Base-by-base conservation (phyloP, 2,329 filamentous ascomycete genomes). In the Calonectria honghensis region DNA sequence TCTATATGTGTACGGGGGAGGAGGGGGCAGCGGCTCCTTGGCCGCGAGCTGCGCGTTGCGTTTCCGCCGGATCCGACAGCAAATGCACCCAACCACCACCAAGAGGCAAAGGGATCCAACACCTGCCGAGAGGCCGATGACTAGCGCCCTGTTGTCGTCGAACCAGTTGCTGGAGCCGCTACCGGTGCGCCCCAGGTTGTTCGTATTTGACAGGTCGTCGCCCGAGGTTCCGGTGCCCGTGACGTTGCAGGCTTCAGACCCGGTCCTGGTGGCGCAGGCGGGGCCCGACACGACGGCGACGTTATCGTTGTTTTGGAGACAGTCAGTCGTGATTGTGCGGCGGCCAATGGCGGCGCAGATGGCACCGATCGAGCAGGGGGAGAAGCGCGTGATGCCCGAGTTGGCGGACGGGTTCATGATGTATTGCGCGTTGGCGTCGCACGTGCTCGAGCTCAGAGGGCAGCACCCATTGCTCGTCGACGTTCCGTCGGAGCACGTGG, bases 351-450 rank as follows among this genome's bases (percentile, higher is more conserved):
- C 95, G 10, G 93, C 93, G 85, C 96, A 98, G 70, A 98, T 94
- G 78, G 97, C 97, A 63, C 96, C 96, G 72, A 98, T 89, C 3
- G 92, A 93, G 85, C 96, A 98, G 2, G 92, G 89, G 1, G 95
- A 97, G 84, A 98, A 98, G 41, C 89, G 86, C 0, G 89, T 92
- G 81, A 97, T 94, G 51, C 91, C 90, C 7, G 88, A 83, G 10
- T 89, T 89, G 1, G 95, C 95, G 31, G 93, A 95, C 0, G 96
- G 96, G 82, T 98, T 98, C 96, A 98, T 98, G 83, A 98, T 94
- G 84, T 92, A 98, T 73, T 89, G 85, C 14, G 90, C 92, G 52
- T 89, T 86, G 27, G 96, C 95, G 84, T 96, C 88, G 83, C 96
- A 98, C 0, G 86, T 89, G 24, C 77, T 83, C 14, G 86, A 78